Conservation (phyloP, 768 basidiomycete genomes). For the Hypholoma fasciculare region DNA sequence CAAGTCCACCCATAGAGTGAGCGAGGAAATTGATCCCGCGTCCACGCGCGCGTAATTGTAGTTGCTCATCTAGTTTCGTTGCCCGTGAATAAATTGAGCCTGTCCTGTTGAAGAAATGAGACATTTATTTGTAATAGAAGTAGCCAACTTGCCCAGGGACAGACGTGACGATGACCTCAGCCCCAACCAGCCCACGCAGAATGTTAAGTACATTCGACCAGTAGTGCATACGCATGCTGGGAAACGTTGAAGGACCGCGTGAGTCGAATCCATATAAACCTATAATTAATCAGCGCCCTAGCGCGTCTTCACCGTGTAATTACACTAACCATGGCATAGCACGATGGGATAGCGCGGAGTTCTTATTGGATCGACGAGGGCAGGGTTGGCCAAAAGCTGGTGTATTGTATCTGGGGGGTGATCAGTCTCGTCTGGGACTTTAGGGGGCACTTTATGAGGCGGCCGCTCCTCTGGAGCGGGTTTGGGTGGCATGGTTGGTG, state of each 20-base stretch:
- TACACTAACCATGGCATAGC: slow-evolving; percentile 84
- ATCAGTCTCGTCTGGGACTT: background rate
- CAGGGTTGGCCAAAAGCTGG: slow-evolving; percentile 72
- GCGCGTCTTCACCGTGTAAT: background rate
- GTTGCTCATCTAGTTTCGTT: slow-evolving; percentile 67
- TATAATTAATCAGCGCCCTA: slow-evolving; percentile 33
- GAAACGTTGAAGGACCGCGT: slow-evolving; percentile 79
- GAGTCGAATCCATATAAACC: slow-evolving; percentile 96
- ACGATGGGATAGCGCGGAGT: slow-evolving; percentile 89
- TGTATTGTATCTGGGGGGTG: slow-evolving; percentile 55
- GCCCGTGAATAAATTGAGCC: slow-evolving; percentile 87
- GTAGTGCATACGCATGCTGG: slow-evolving; percentile 86
- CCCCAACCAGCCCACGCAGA: slow-evolving; percentile 78
- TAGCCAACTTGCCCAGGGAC: slow-evolving; percentile 76
- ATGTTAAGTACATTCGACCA: slow-evolving; percentile 89
- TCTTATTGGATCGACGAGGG: slow-evolving; percentile 75
- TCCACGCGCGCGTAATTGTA: slow-evolving; percentile 65
- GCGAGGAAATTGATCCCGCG: slow-evolving; percentile 91
- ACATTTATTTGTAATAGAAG: background rate
- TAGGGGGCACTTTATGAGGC: slow-evolving; percentile 16
- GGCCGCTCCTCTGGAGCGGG: slow-evolving; percentile 15
- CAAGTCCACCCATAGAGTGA: slow-evolving; percentile 98
- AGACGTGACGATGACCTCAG: slow-evolving; percentile 93
- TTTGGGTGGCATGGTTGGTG: slow-evolving; percentile 13
- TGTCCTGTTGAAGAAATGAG: slow-evolving; percentile 54